Conservation (phyloP, 495 filamentous ascomycete genomes). For the Aspergillus haitiensis region DNA sequence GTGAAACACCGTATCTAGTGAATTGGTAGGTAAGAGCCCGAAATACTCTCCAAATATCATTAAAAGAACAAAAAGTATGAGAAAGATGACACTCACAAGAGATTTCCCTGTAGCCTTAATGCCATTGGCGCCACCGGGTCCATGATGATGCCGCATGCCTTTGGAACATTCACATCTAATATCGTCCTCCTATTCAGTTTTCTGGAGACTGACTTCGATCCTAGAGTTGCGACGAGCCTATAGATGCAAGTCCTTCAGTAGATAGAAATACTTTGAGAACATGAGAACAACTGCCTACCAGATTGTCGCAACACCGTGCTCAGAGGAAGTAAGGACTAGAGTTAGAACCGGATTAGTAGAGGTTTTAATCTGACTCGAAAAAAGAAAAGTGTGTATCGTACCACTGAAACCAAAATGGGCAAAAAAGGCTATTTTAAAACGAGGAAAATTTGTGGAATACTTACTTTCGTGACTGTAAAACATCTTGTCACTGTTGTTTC, state of each 20-base stretch:
- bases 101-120: constrained; percentile 83
- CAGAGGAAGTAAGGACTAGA: constrained; percentile 79
- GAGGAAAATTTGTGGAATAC: constrained; percentile 20
- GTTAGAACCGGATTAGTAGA: constrained; percentile 9
- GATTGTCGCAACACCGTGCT: constrained; percentile 90
- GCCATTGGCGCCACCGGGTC: constrained; percentile 86
- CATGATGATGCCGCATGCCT: constrained; percentile 83
- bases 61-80: constrained; percentile 6
- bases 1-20: constrained; percentile 71
- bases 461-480: constrained; percentile 92
- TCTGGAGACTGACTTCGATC: constrained; percentile 67
- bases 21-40: neutral
- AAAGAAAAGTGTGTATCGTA: neutral
- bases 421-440: neutral
- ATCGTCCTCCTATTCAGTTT: constrained; percentile 87
- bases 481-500: constrained; percentile 52
- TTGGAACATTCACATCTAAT: constrained; percentile 78
- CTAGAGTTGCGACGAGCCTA: constrained; percentile 91
- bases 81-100: constrained; percentile 55
- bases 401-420: neutral
- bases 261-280: neutral
- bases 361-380: neutral
- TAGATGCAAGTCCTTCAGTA: constrained; percentile 7
- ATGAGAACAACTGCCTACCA: constrained; percentile 55
- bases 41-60: neutral